These are phyloP conservation scores for Pythium monospermum DNA, from an alignment of 352 stramenopile species.

Conservation along the genomic window DNA sequence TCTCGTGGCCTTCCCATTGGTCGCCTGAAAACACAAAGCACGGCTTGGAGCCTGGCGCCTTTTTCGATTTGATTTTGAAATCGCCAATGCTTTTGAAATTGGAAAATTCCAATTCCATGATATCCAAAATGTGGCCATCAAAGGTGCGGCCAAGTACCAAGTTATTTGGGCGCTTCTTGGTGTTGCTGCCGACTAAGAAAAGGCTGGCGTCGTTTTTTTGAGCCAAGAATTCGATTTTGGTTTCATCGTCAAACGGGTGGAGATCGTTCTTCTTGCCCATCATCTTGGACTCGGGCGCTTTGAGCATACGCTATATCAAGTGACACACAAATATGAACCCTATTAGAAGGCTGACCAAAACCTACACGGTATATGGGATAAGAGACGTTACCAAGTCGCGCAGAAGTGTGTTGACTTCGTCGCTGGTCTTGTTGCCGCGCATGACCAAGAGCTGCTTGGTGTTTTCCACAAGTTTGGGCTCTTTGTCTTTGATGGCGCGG, in stretches of 20 bases:
- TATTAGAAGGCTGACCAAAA: too few species aligned
- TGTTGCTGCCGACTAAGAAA: constrained; percentile 95
- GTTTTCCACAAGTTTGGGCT: constrained; percentile 90
- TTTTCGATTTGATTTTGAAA: constrained; percentile 92
- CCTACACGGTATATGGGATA: not conserved
- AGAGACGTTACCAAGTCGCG: constrained; percentile 57
- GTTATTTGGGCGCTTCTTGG: constrained; percentile 99
- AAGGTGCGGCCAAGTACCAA: constrained; percentile 94
- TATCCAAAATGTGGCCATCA: constrained; percentile 97
- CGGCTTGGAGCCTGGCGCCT: constrained; percentile 93
- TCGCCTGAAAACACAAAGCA: constrained; percentile 95
- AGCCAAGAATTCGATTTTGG: constrained; percentile 91
- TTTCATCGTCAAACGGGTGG: constrained; percentile 92
- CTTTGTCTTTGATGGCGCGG: constrained; percentile 83
- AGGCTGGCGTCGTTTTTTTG: constrained; percentile 97
- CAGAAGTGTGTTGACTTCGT: constrained; percentile 78
- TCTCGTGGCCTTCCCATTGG: constrained; percentile 89
- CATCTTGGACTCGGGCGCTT: constrained; percentile 84
- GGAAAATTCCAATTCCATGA: constrained; percentile 96
- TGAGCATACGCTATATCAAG: constrained; percentile 86
- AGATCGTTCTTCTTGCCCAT: constrained; percentile 93
- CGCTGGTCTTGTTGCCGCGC: constrained; percentile 87
- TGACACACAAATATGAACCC: too few species aligned
- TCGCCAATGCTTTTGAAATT: constrained; percentile 93
- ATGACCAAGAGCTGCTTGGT: constrained; percentile 88